These are phyloP conservation scores for Pseudohyphozyma bogoriensis DNA, from an alignment of 768 basidiomycete species.

Conservation along the genomic window DNA sequence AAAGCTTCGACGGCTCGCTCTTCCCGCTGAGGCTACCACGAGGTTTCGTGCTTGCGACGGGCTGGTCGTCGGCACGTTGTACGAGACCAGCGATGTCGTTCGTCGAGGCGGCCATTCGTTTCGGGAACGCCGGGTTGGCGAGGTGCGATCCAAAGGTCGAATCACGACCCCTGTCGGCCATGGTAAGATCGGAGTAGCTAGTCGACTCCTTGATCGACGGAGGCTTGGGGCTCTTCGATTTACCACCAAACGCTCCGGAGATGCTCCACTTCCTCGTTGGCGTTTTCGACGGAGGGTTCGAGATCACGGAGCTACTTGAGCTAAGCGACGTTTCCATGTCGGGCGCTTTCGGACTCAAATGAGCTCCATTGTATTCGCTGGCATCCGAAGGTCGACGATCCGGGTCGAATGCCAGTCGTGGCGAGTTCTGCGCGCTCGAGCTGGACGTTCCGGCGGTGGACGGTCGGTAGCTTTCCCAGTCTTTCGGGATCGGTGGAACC, in stretches of 20 bases:
- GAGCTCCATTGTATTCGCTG: background rate
- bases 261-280: slow-evolving; percentile 26
- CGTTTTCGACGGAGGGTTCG: background rate
- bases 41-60: background rate
- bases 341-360: slow-evolving; percentile 9
- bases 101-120: slow-evolving; percentile 22
- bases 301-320: background rate
- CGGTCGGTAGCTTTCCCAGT: slow-evolving; percentile 44
- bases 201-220: slow-evolving; percentile 22
- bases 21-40: slow-evolving; percentile 31
- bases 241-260: slow-evolving; percentile 26
- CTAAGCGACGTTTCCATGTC: slow-evolving; percentile 2
- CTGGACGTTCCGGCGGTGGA: slow-evolving; percentile 43
- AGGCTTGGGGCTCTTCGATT: slow-evolving; percentile 25
- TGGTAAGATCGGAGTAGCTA: slow-evolving; percentile 18
- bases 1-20: too few relatives aligned
- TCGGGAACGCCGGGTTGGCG: slow-evolving; percentile 2
- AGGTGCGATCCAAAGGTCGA: slow-evolving; percentile 5
- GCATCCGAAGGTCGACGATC: slow-evolving; percentile 39
- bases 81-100: slow-evolving; percentile 22
- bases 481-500: slow-evolving; percentile 85
- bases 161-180: slow-evolving; percentile 6
- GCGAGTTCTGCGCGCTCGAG: slow-evolving; percentile 40
- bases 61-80: background rate
- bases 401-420: slow-evolving; percentile 37